These are phyloP conservation scores for Hsuehochloa calcarea DNA, from an alignment of 176 grass and related monocot species.

Conservation along the genomic window DNA sequence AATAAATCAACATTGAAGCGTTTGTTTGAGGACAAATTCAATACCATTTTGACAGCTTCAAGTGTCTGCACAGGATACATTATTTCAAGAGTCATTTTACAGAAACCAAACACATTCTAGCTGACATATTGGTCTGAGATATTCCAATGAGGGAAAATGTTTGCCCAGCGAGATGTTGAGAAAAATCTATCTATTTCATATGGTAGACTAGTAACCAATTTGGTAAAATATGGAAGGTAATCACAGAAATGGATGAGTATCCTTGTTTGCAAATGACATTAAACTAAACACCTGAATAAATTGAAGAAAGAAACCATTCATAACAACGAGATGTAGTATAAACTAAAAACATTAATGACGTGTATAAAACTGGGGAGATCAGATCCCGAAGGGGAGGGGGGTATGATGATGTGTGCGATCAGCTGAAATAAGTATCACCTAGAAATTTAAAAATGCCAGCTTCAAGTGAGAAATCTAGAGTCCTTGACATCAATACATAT, in stretches of 20 bases:
- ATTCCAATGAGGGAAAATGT: constrained; percentile 19
- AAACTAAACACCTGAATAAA: background rate
- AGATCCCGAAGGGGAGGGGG: background rate
- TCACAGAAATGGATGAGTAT: background rate
- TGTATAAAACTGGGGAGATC: background rate
- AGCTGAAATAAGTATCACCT: background rate
- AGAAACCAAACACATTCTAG: background rate
- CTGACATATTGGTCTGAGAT: background rate
- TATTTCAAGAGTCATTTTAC: constrained; percentile 22
- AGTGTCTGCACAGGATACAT: constrained; percentile 63
- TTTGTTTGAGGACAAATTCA: constrained; percentile 70
- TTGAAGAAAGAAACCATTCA: background rate
- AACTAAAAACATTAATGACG: no score
- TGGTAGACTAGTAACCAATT: background rate
- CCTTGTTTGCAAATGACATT: background rate
- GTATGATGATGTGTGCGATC: background rate
- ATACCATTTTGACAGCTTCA: constrained; percentile 79
- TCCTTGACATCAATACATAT: background rate
- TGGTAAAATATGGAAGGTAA: background rate
- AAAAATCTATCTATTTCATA: constrained; percentile 15
- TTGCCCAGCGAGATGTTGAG: background rate
- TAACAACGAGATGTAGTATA: no score
- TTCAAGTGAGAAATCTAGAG: background rate
- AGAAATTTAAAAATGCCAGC: constrained; percentile 9
- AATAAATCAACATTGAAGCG: constrained; percentile 58